Evolutionary conservation across 805 yeast species (phyloP), one percentile per base, ranked within the genome.

Genomic region (Pichia deserticola): DNA sequence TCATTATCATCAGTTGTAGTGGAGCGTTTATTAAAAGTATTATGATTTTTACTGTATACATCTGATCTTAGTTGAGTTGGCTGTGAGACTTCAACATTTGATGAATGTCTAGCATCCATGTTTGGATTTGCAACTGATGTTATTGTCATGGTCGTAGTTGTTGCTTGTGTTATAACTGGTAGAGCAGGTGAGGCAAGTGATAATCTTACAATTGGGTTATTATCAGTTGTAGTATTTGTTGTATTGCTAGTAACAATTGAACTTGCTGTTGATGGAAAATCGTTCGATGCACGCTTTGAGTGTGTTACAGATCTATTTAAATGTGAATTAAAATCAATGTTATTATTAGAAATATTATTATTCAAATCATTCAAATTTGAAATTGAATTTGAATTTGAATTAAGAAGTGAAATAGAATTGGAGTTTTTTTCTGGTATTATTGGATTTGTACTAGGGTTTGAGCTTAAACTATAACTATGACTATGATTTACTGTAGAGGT

Each of bases 101-200:
- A 36, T 12, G 36, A n/a, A 34, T 27, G 34, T 32, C 47, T 43
- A 13, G 36, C 13, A 0, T 52, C 47, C 25, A 37, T 36, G 8
- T 5, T 13, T 5, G 50, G 15, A 36, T 12, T 20, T 4, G 46
- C 28, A 11, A 32, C 45, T 25, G 42, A 42, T 25, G 47, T 39
- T 2, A 38, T 55, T 8, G 66, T 54, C 15, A 59, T 56, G 1
- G 62, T 56, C 0, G 68, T 65, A 3, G 70, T 66, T 1, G 70
- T 66, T 13, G 70, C 67, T 40, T 63, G 67, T 2, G 70, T 66
- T 2, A 66, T 65, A 7, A 66, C 65, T 12, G 70, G 70, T 33
- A 66, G 50, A 1, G 70, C 70, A 12, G 69, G 68, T 1, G 66
- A 56, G 1, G 68, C 67, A 8, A 64, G 47, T 32, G 65, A 56